Evolutionary conservation across 495 filamentous ascomycete genomes (phyloP).

Genomic region (Aspergillus heteromorphus): DNA sequence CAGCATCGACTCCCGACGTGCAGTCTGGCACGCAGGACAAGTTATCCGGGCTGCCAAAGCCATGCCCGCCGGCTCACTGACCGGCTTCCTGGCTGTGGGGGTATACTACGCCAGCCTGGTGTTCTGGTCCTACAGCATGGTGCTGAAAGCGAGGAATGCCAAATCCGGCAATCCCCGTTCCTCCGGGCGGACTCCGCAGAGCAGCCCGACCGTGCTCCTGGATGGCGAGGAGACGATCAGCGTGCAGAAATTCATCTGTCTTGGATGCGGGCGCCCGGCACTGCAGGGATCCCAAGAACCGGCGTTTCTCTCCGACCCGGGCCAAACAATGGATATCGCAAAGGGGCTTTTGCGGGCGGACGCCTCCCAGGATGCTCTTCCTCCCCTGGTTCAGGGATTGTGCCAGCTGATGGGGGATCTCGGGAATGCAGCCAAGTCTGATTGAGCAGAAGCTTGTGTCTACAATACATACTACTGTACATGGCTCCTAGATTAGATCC

Average conservation of each 20-base stretch:
- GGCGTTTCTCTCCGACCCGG: constrained; percentile 19
- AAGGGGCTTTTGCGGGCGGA: constrained; percentile 22
- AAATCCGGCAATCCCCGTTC: constrained; percentile 12
- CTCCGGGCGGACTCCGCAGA: constrained; percentile 3
- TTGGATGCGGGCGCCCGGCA: constrained; percentile 39
- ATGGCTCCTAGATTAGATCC: no score
- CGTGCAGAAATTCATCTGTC: constrained; percentile 43
- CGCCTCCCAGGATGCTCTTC: constrained; percentile 21
- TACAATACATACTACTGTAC: constrained; percentile 3
- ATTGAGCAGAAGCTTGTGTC: not conserved
- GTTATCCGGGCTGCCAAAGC: constrained; percentile 48
- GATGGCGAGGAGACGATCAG: constrained; percentile 41
- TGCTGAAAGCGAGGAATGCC: constrained; percentile 27
- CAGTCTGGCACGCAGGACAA: constrained; percentile 61
- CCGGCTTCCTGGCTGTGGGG: constrained; percentile 55
- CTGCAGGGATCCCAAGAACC: constrained; percentile 28
- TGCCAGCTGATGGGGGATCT: constrained; percentile 50
- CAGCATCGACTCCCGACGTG: constrained; percentile 45
- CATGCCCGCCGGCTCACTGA: constrained; percentile 42
- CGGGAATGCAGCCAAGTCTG: constrained; percentile 20
- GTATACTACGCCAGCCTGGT: constrained; percentile 56
- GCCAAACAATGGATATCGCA: constrained; percentile 22
- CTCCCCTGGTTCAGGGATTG: constrained; percentile 51
- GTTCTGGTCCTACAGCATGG: constrained; percentile 56
- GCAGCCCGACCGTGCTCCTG: constrained; percentile 34